Evolutionary conservation across 352 stramenopile genomes (phyloP).

Genomic region (Phytophthora fragariaefolia): DNA sequence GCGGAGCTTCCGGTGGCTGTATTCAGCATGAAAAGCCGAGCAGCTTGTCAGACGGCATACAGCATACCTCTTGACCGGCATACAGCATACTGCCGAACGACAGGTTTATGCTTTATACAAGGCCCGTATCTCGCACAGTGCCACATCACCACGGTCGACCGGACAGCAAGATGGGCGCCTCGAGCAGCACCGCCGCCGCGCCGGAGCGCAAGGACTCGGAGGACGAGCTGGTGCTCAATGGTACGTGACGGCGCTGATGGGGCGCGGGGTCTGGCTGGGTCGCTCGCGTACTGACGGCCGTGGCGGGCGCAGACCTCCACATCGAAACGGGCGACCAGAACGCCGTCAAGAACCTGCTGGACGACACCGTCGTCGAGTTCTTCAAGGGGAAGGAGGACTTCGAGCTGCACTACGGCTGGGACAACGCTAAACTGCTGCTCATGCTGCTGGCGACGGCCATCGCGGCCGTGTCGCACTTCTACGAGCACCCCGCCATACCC

Average conservation of each 20-base stretch:
- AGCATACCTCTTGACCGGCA: no score
- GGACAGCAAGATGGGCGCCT: constrained; percentile 47
- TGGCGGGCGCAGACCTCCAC: constrained; percentile 42
- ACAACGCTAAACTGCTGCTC: constrained; percentile 85
- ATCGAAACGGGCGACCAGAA: constrained; percentile 88
- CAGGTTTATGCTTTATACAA: neutral
- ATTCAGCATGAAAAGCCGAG: constrained; percentile 21
- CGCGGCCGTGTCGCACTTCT: constrained; percentile 76
- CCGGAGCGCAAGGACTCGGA: constrained; percentile 60
- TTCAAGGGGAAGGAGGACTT: constrained; percentile 68
- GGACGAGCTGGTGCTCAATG: constrained; percentile 72
- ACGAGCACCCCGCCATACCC: constrained; percentile 60
- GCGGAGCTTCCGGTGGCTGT: constrained; percentile 25
- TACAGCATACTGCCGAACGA: constrained; percentile 26
- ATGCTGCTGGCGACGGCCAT: constrained; percentile 75
- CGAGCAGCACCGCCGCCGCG: constrained; percentile 41
- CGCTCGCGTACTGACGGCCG: constrained; percentile 5
- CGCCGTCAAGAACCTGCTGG: constrained; percentile 87
- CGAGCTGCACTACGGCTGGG: constrained; percentile 75
- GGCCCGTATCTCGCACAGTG: constrained; percentile 14
- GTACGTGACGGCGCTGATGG: constrained; percentile 30
- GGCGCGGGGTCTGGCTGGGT: neutral
- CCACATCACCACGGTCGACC: constrained; percentile 37
- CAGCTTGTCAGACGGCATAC: neutral
- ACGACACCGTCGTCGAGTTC: constrained; percentile 81